phyloP scores from a whole-genome alignment of 257 asterid genomes.

The Scutellaria minor region DNA sequence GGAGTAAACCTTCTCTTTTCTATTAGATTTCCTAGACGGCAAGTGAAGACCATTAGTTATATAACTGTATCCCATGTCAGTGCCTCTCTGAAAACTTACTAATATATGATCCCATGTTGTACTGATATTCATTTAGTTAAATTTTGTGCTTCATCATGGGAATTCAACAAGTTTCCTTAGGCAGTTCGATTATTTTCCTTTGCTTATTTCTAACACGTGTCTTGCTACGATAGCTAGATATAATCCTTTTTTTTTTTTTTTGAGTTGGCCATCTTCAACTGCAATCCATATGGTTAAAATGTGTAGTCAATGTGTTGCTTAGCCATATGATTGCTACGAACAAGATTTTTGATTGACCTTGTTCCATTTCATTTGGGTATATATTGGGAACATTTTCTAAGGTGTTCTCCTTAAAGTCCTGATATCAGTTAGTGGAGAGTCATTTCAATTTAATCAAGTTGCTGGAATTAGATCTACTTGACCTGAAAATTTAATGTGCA shows the following conservation, averaged over 20 bases:
- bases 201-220: conserved; percentile 2
- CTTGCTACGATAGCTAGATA: too few relatives aligned
- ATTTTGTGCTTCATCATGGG: conserved; percentile 25
- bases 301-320: too few relatives aligned
- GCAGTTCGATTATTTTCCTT: conserved; percentile 28
- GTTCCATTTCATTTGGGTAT: too few relatives aligned
- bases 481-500: background rate
- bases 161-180: conserved; percentile 10
- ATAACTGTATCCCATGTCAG: conserved; percentile 22
- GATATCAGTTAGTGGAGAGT: conserved; percentile 11
- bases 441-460: background rate
- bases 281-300: conserved; percentile 8
- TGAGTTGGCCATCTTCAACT: conserved; percentile 15
- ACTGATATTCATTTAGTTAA: background rate
- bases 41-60: conserved; percentile 22
- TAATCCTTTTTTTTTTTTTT: background rate
- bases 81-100: conserved; percentile 19
- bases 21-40: conserved; percentile 28
- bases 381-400: too few relatives aligned
- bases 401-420: conserved; percentile 2
- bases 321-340: too few relatives aligned
- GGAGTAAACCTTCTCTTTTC: conserved; percentile 2
- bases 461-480: conserved; percentile 10
- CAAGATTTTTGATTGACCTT: too few relatives aligned
- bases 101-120: conserved; percentile 27